Evolutionary conservation across 768 basidiomycete species (phyloP).

Genomic region (Punctularia strigosozonata): DNA sequence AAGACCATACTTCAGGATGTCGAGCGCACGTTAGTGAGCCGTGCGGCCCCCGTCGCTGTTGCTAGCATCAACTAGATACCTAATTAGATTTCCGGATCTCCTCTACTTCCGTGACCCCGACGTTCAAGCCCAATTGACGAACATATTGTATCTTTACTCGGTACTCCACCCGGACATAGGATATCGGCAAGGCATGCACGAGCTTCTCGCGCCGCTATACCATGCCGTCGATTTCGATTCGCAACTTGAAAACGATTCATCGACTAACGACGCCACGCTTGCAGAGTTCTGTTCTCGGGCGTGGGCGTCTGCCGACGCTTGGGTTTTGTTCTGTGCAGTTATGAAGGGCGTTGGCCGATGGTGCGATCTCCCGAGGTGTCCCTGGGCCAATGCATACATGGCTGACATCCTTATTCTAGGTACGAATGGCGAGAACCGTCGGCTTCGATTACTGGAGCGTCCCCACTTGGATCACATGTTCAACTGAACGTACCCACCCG

Average conservation of each 20-base stretch:
- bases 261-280: constrained; percentile 25
- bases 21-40: constrained; percentile 86
- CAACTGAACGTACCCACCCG: constrained; percentile 33
- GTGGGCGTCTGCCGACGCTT: constrained; percentile 81
- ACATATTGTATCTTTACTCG: constrained; percentile 80
- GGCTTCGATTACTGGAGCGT: constrained; percentile 8
- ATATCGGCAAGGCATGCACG: constrained; percentile 99
- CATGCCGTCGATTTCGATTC: constrained; percentile 81
- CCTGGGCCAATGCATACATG: too few relatives aligned
- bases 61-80: not conserved
- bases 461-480: constrained; percentile 32
- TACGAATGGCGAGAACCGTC: constrained; percentile 32
- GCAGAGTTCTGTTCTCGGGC: constrained; percentile 50
- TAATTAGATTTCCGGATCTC: constrained; percentile 83
- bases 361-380: constrained; percentile 76
- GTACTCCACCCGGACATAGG: constrained; percentile 71
- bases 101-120: constrained; percentile 71
- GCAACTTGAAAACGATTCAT: constrained; percentile 25
- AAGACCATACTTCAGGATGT: constrained; percentile 91
- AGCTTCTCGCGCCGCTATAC: constrained; percentile 81
- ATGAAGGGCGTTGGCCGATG: constrained; percentile 77
- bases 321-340: constrained; percentile 65
- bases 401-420: too few relatives aligned
- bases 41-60: constrained; percentile 1
- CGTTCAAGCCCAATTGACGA: constrained; percentile 71